A percentile compares a stretch with the other conserved stretches of the same genome.
These are phyloP conservation scores for Blastobotrys attinorum DNA, from an alignment of 805 yeast genomes.

Conservation along the genomic window DNA sequence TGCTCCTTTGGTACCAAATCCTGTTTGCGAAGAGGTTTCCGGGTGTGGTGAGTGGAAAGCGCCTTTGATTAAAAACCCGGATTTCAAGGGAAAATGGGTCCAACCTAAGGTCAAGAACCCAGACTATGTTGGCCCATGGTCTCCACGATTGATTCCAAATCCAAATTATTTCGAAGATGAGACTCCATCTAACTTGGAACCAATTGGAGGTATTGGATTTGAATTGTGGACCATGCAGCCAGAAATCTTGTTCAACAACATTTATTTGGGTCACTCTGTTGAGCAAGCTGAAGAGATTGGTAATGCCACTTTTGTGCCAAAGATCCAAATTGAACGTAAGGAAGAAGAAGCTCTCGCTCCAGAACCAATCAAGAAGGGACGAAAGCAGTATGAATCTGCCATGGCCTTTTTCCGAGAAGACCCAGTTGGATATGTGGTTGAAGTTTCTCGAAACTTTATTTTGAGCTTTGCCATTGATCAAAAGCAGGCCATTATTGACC, in stretches of 20 bases:
- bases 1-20: constrained; percentile 64
- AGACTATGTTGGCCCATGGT: constrained; percentile 71
- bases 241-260: constrained; percentile 69
- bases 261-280: constrained; percentile 79
- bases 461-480: constrained; percentile 25
- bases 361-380: constrained; percentile 12
- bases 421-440: constrained; percentile 27
- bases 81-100: constrained; percentile 70
- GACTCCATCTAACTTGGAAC: constrained; percentile 52
- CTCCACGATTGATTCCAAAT: constrained; percentile 55
- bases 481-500: constrained; percentile 25
- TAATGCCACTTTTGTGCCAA: constrained; percentile 54
- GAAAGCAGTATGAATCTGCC: constrained; percentile 16
- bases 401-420: constrained; percentile 26
- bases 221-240: constrained; percentile 85
- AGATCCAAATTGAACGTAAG: constrained; percentile 27
- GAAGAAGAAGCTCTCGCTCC: constrained; percentile 23
- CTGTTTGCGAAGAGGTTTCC: constrained; percentile 51
- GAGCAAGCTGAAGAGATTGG: constrained; percentile 80
- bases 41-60: constrained; percentile 76
- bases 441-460: constrained; percentile 24
- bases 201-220: constrained; percentile 76
- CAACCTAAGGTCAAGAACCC: constrained; percentile 69
- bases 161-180: constrained; percentile 59
- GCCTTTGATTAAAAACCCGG: constrained; percentile 59